These are phyloP conservation scores for Pharus latifolius DNA, from an alignment of 176 grass and related monocot species.

Conservation along the genomic window DNA sequence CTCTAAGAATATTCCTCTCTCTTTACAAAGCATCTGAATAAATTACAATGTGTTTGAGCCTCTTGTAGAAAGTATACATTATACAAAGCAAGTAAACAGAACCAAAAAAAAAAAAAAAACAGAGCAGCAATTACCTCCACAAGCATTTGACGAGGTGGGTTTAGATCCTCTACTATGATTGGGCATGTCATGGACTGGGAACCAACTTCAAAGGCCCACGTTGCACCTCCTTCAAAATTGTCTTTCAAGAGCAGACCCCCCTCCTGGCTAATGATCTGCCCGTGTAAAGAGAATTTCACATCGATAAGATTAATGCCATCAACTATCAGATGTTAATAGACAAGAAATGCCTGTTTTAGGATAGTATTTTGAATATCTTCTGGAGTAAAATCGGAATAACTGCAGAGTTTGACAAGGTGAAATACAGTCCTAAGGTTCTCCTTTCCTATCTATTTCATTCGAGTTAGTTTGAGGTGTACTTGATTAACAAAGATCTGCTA, in stretches of 20 bases:
- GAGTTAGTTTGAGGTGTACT: too few species aligned
- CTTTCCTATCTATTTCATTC: too few species aligned
- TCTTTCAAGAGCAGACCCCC: conserved; percentile 60
- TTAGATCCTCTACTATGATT: conserved; percentile 68
- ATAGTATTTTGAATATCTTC: too few species aligned
- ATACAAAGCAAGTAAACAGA: not conserved
- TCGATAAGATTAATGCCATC: not conserved
- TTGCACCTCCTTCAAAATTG: conserved; percentile 56
- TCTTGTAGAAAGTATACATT: not conserved
- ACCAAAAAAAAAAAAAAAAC: not conserved
- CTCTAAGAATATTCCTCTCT: conserved; percentile 55
- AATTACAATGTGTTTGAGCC: not conserved
- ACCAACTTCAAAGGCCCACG: conserved; percentile 67
- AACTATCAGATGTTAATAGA: too few species aligned
- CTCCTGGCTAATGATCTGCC: conserved; percentile 26
- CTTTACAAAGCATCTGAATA: conserved; percentile 61
- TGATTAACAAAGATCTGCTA: too few species aligned
- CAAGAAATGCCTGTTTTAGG: too few species aligned
- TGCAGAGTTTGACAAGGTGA: too few species aligned
- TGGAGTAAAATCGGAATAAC: too few species aligned
- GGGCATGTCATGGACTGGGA: conserved; percentile 51
- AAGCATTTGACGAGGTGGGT: conserved; percentile 50
- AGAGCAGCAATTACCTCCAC: conserved; percentile 37
- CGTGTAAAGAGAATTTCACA: not conserved
- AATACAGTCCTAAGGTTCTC: too few species aligned